Evolutionary conservation across 1,139 yeast genomes (phyloP), one percentile per base, ranked within the genome.

Genomic region (Sugiyamaella japonica): DNA sequence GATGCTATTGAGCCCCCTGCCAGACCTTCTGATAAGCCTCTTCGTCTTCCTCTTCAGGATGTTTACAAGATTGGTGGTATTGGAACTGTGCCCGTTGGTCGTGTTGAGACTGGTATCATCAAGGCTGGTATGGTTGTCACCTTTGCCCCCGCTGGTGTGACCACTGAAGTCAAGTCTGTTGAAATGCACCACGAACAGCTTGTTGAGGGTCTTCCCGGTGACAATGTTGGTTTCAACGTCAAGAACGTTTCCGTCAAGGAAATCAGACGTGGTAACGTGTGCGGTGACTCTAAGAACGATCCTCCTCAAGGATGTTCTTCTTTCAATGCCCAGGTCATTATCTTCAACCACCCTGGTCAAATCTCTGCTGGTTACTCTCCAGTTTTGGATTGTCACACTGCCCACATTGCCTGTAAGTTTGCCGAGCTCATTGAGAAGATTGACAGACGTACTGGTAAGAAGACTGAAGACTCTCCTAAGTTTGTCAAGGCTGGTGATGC

Each of bases 261-360:
- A 75, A 86, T 86, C 75, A 86, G 93, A 81, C 88, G 95, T 84
- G 95, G 95, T 82, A 86, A 87, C 89, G 95, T 86, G 71, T 82
- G 88, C 79, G 95, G 95, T 85, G 95, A 87, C 87, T 83, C 93
- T 78, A 87, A 87, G 88, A 85, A 86, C 85, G 95, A 87, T 75
- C 95, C 95, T 76, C 95, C 95, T 74, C 77, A 78, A 82, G 95
- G 82, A 73, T 76, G 84, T 77, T 87, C 81, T 66, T 84, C 89
- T 71, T 86, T 87, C 90, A 84, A 80, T 76, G 93, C 95, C 75
- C 93, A 87, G 79, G 93, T 86, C 69, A 86, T 86, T 74, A 85
- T 86, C 80, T 81, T 86, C 81, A 86, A 86, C 89, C 95, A 87
- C 78, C 95, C 95, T 70, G 95, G 95, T 83, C 93, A 86, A 81